A percentile compares a stretch with the other conserved stretches of the same genome.
These are phyloP conservation scores for Phragmites australis DNA, from an alignment of 176 grass and related monocot genomes.

Conservation along the genomic window DNA sequence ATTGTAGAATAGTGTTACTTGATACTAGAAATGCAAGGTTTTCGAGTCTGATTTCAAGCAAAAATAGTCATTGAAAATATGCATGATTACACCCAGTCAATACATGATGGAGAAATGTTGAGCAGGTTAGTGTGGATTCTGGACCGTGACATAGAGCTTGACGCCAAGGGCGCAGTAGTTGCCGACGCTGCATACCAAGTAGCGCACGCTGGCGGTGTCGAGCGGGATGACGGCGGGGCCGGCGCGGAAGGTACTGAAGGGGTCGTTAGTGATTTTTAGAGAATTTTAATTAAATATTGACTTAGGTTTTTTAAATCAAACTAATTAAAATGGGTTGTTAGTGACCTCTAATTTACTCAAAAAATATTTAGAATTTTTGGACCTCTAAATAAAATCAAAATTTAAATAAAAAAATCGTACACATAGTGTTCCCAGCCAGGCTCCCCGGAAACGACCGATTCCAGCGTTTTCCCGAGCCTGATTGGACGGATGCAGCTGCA, in stretches of 20 bases:
- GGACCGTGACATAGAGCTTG: slow-evolving; percentile 12
- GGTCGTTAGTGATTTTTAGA: slow-evolving; percentile 33
- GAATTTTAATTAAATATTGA: too few relatives aligned
- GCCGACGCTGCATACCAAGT: slow-evolving; percentile 46
- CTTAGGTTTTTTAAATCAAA: too few relatives aligned
- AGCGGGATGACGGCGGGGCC: slow-evolving; percentile 35
- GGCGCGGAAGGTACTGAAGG: slow-evolving; percentile 8
- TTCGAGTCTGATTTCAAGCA: background rate
- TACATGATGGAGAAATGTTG: background rate
- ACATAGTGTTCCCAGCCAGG: too few relatives aligned
- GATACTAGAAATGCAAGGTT: background rate
- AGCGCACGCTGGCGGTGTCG: slow-evolving; percentile 20
- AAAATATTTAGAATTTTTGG: too few relatives aligned
- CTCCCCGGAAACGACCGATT: too few relatives aligned
- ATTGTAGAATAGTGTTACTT: background rate
- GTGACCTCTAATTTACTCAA: too few relatives aligned
- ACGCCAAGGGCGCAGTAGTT: slow-evolving; percentile 58
- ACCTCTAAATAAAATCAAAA: too few relatives aligned
- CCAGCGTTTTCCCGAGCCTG: too few relatives aligned
- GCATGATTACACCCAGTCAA: too few relatives aligned
- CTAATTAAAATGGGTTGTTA: too few relatives aligned
- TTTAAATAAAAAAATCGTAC: too few relatives aligned
- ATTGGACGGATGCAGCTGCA: too few relatives aligned
- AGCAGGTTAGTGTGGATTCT: background rate
- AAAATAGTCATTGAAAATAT: background rate